These are phyloP conservation scores for Xylaria sp. DNA, from an alignment of 2,329 filamentous ascomycete species.

Conservation along the genomic window DNA sequence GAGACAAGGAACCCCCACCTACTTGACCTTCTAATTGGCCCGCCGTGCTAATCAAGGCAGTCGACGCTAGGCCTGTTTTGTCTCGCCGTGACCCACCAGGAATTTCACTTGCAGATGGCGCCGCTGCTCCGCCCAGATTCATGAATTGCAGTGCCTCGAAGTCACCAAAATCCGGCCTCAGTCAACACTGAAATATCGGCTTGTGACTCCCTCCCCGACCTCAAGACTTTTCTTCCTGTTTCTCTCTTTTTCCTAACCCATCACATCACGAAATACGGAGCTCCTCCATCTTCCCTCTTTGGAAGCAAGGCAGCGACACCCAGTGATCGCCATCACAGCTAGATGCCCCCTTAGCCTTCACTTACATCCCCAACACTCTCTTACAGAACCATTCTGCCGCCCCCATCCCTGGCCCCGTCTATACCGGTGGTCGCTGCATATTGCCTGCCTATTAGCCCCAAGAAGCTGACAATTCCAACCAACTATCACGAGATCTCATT, in stretches of 20 bases:
- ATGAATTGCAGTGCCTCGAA: constrained; percentile 44
- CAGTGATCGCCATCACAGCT: constrained; percentile 14
- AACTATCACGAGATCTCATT: constrained; percentile 11
- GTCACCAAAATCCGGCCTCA: constrained; percentile 38
- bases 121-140: constrained; percentile 40
- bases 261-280: constrained; percentile 26
- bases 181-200: constrained; percentile 49
- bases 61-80: constrained; percentile 31
- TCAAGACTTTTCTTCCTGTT: constrained; percentile 39
- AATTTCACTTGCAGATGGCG: constrained; percentile 38
- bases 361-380: constrained; percentile 14
- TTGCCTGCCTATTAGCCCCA: constrained; percentile 6
- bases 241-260: constrained; percentile 34
- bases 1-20: constrained; percentile 10
- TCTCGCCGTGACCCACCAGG: constrained; percentile 37
- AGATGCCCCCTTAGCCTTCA: constrained; percentile 18
- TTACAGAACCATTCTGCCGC: neutral
- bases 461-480: constrained; percentile 16
- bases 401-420: neutral
- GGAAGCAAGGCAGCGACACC: constrained; percentile 23
- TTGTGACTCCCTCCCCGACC: constrained; percentile 49
- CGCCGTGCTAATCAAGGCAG: neutral
- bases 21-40: constrained; percentile 35
- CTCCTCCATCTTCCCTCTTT: constrained; percentile 26
- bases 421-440: constrained; percentile 13